phyloP scores from a whole-genome alignment of 345 rosid species.

The Populus euphratica region DNA sequence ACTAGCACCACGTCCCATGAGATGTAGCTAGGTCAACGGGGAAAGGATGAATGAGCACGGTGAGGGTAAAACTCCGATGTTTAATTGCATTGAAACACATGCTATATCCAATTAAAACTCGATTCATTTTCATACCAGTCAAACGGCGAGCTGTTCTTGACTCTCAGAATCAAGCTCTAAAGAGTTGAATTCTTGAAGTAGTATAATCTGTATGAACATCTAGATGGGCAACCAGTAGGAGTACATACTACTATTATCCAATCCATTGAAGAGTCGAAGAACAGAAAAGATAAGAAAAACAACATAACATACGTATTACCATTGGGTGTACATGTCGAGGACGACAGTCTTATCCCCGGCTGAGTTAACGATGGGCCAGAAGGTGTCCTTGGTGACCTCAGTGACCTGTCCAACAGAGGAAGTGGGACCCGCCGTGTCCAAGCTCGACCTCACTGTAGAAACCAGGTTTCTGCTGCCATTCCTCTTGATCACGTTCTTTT shows the following conservation, averaged over 20 bases:
- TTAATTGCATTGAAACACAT: too few species aligned
- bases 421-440: constrained; percentile 55
- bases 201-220: too few species aligned
- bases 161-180: not conserved
- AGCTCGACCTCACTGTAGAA: constrained; percentile 49
- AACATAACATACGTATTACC: constrained; percentile 31
- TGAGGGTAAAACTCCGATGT: too few species aligned
- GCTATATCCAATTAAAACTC: too few species aligned
- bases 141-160: not conserved
- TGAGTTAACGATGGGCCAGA: constrained; percentile 88
- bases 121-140: not conserved
- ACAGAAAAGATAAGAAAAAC: too few species aligned
- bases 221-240: too few species aligned
- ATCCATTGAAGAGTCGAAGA: not conserved
- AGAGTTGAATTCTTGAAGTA: too few species aligned
- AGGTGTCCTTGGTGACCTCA: constrained; percentile 78
- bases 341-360: constrained; percentile 81
- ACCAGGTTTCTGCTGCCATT: constrained; percentile 10
- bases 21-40: too few species aligned
- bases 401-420: constrained; percentile 68
- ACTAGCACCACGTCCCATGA: too few species aligned
- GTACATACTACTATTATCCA: not conserved
- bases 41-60: too few species aligned
- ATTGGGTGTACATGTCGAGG: constrained; percentile 94
- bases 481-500: not conserved